These are phyloP conservation scores for Apium graveolens DNA, from an alignment of 129 eudicot species.

Conservation along the genomic window DNA sequence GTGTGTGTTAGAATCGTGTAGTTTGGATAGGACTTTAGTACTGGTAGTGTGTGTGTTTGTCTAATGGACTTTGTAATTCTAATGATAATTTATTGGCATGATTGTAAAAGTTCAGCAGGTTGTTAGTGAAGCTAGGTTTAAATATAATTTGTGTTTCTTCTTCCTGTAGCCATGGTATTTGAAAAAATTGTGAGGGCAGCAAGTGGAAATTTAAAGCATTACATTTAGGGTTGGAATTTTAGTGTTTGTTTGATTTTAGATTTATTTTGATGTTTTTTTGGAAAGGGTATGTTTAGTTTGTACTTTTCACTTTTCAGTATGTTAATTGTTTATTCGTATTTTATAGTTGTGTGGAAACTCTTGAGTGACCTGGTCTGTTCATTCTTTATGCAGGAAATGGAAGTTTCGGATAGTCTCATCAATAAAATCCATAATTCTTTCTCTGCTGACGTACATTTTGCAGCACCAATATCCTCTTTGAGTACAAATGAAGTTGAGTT, in stretches of 20 bases:
- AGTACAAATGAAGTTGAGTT: constrained; percentile 59
- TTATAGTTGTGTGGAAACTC: neutral
- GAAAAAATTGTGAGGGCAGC: neutral
- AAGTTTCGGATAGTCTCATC: constrained; percentile 46
- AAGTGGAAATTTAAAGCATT: neutral
- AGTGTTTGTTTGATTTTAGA: no score
- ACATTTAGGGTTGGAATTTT: neutral
- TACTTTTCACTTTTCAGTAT: neutral
- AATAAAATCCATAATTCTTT: constrained; percentile 34
- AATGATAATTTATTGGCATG: neutral
- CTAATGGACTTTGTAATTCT: neutral
- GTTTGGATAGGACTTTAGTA: no score
- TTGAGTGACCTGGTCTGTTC: neutral
- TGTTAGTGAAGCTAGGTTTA: neutral
- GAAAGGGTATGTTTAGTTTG: neutral
- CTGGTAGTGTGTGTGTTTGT: no score
- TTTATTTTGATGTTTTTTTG: no score
- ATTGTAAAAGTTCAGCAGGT: neutral
- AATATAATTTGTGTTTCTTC: neutral
- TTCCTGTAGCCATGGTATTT: neutral
- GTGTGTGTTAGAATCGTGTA: no score
- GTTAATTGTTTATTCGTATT: neutral
- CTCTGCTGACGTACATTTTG: constrained; percentile 50
- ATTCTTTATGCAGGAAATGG: constrained; percentile 23
- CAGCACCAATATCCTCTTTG: constrained; percentile 49